These are phyloP conservation scores for Yamadazyma sp. DNA, from an alignment of 1,139 yeast species.

Conservation along the genomic window DNA sequence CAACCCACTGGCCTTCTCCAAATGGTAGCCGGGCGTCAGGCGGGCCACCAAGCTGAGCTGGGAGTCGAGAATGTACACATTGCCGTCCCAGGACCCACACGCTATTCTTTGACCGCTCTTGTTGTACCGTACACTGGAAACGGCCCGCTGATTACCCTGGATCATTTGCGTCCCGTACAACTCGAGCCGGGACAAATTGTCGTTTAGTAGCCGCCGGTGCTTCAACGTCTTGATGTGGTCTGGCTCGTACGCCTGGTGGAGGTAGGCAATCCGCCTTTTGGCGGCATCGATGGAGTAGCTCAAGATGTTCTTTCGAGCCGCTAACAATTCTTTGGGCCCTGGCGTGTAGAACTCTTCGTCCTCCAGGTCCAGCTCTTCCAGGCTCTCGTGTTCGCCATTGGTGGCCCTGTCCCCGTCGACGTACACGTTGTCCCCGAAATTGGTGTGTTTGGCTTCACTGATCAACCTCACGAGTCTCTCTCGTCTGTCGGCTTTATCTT, in stretches of 20 bases:
- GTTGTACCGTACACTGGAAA: constrained; percentile 58
- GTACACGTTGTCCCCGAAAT: constrained; percentile 15
- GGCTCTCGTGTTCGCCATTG: background rate
- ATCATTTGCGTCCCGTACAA: constrained; percentile 71
- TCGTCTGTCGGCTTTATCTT: constrained; percentile 61
- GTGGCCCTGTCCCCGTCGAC: background rate
- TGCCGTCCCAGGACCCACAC: constrained; percentile 87
- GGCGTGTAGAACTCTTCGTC: constrained; percentile 88
- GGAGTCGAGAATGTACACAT: constrained; percentile 40
- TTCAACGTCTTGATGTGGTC: constrained; percentile 33
- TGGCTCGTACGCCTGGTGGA: constrained; percentile 17
- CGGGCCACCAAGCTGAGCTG: constrained; percentile 28
- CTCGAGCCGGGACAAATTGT: constrained; percentile 37
- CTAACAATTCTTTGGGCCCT: constrained; percentile 59
- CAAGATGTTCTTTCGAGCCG: constrained; percentile 54
- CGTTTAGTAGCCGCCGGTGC: constrained; percentile 47
- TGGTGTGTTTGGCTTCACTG: constrained; percentile 17
- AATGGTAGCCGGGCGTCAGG: constrained; percentile 36
- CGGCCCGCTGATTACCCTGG: constrained; percentile 58
- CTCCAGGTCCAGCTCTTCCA: constrained; percentile 43
- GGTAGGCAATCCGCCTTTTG: constrained; percentile 35
- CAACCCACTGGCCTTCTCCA: constrained; percentile 68
- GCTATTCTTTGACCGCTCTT: constrained; percentile 42
- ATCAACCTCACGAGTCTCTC: constrained; percentile 44
- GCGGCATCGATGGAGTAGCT: constrained; percentile 50